Base-by-base conservation (phyloP, 208 protist genomes). In the Crithidia expoeki region DNA sequence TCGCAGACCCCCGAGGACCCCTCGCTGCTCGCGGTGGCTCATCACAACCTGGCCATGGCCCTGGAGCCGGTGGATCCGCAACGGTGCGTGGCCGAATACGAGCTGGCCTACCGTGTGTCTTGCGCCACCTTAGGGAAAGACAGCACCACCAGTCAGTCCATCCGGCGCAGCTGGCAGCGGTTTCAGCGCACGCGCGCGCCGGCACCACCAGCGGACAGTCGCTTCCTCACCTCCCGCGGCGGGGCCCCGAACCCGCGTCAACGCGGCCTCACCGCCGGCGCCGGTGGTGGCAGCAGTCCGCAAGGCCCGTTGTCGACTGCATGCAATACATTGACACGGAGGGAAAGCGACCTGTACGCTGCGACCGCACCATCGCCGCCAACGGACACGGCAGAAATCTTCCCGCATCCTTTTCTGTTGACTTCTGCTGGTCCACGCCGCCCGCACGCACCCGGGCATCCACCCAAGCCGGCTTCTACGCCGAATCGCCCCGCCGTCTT, bases 11-110 rank as follows among this genome's bases (percentile, higher is more conserved):
- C 85, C 0, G 89, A 96, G 63, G 87, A 93, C 68, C 76, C 84
- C 1, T 90, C 88, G 12, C 71, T 97, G 60, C 83, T 97, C 49
- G 89, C 84, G 33, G 86, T 95, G 19, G 93, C 93, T 11, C 88
- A 96, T 59, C 93, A 97, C 79, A 97, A 97, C 68, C 83, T 96
- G 38, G 93, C 90, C 65, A 95, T 96, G 91, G 89, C 93, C 10
- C 80, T 96, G 7, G 90, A 97, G 75, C 80, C 81, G 11, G 69
- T 94, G 16, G 86, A 94, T 63, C 59, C 80, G 27, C 42, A 55
- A 14, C 83, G 83, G 19, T 85, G 84, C 46, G 40, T 91, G n/a
- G 79, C 92, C 71, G 85, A 90, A 74, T 96, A 96, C 66, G 77
- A 68, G n/a, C 68, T 62, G n/a, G 86, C 92, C 6, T 81, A 90